phyloP scores from a whole-genome alignment of 1,284 basidiomycete species.

The Athelia psychrophila region DNA sequence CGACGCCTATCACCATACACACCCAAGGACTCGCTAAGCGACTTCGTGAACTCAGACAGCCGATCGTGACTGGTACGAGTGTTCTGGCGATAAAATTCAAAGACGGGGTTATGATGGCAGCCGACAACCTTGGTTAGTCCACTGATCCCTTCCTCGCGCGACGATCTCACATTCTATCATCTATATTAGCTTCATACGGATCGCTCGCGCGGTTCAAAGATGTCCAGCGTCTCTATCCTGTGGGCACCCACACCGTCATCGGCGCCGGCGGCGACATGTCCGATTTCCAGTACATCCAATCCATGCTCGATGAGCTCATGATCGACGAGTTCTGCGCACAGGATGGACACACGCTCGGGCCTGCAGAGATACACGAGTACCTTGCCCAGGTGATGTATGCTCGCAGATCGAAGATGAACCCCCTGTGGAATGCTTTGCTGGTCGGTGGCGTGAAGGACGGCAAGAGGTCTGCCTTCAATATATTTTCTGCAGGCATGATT shows the following conservation, averaged over 20 bases:
- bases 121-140: constrained; percentile 86
- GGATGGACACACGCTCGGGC: constrained; percentile 86
- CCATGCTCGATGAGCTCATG: constrained; percentile 68
- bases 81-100: constrained; percentile 94
- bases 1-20: not conserved
- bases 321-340: constrained; percentile 78
- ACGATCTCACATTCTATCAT: constrained; percentile 10
- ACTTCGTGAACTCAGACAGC: constrained; percentile 56
- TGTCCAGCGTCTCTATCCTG: constrained; percentile 81
- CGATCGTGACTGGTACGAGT: constrained; percentile 95
- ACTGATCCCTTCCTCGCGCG: not conserved
- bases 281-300: constrained; percentile 95
- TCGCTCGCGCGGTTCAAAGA: constrained; percentile 98
- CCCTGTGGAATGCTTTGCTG: constrained; percentile 94
- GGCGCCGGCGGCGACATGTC: constrained; percentile 97
- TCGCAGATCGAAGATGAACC: constrained; percentile 86
- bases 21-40: constrained; percentile 1
- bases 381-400: constrained; percentile 91
- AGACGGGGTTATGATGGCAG: constrained; percentile 98
- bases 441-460: constrained; percentile 91
- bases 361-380: constrained; percentile 92
- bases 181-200: constrained; percentile 84
- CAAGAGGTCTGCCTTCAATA: constrained; percentile 48
- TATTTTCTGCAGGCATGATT: not conserved
- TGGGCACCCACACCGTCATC: constrained; percentile 84